Evolutionary conservation across 192 early-diverging fungal species (phyloP), one percentile per base, ranked within the genome.

Genomic region (Backusella liffmaniae): DNA sequence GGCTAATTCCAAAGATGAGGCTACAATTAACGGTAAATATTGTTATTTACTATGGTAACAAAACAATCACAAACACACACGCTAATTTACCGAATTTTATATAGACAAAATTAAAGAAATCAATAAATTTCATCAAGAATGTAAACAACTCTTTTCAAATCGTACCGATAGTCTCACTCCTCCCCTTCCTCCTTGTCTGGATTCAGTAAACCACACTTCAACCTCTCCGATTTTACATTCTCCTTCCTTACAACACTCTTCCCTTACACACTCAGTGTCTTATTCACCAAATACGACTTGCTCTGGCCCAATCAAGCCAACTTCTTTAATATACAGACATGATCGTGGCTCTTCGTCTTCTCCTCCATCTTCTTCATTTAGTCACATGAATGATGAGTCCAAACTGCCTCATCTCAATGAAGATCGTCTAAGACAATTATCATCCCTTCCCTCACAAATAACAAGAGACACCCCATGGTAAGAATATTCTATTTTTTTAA

Each of bases 91-190:
- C 30, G 16, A 34, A 5, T 18, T 35, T 18, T 10, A 41, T 44
- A 16, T 35, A 67, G 66, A 67, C 16, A 67, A 35, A 67, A 67
- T 67, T 16, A 67, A 67, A 67, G 66, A 67, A 36, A 67, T 67
- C n/a, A 67, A 36, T 67, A 67, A 67, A 35, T 67, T 67, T 1
- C 35, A 67, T 36, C 26, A 67, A 67, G 66, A 67, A 67, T 67
- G 66, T 67, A 67, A 67, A 67, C 35, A 35, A n/a, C 15, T 67
- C 35, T 67, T 67, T 67, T 32, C 32, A 2, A 67, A 67, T 15
- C 29, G 35, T n/a, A 32, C 16, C 36, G 66, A 67, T 7, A 35
- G 1, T 5, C 15, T n/a, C 6, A 67, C 15, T 36, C 13, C 18
- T 7, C 66, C 29, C 5, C 10, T 30, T 10, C 65, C 10, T 18